Evolutionary conservation across 768 basidiomycete genomes (phyloP), one percentile per base, ranked within the genome.

Genomic region (Russula vinacea): DNA sequence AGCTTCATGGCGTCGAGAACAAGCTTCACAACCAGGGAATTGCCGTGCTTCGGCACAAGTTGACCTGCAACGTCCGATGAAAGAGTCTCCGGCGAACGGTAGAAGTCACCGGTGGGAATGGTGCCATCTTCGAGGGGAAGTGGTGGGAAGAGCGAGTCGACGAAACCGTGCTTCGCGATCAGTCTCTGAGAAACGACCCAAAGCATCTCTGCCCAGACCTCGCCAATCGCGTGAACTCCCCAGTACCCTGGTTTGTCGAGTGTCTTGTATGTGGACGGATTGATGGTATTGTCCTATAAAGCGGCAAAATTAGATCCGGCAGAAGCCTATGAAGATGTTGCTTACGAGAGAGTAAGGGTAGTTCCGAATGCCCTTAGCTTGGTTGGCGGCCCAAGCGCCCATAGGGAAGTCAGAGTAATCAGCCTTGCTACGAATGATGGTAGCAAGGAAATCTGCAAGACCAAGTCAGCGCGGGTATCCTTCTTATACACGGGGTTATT

Each of bases 341-440:
- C 32, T 40, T 67, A 84, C 83, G 66, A 85, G 70, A 44, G 92
- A 93, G 80, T 98, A 98, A 11, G 81, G 75, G 76, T 85, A 98
- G 79, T 94, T 94, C 58, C 96, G 80, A 72, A 98, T 97, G 47
- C 94, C 96, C 0, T 64, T 73, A 1, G 67, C 78, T 37, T 79
- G 76, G 76, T 95, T 95, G 14, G 92, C 86, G 55, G 95, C 95
- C 96, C 96, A 99, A 9, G 90, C 82, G 54, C 96, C 96, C 95
- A 98, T 97, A 1, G 88, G 77, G 70, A 85, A 94, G 73, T 94
- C 89, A 3, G 82, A 81, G 77, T 94, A 91, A 56, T 76, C 74
- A 71, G 80, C 80, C 54, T 80, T 89, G 76, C 89, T 89, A 54
- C 94, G 85, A 72, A 94, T 89, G 0, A 84, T 84, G 0, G 94